Base-by-base conservation (phyloP, 768 basidiomycete species). In the Naganishia kalamii region DNA sequence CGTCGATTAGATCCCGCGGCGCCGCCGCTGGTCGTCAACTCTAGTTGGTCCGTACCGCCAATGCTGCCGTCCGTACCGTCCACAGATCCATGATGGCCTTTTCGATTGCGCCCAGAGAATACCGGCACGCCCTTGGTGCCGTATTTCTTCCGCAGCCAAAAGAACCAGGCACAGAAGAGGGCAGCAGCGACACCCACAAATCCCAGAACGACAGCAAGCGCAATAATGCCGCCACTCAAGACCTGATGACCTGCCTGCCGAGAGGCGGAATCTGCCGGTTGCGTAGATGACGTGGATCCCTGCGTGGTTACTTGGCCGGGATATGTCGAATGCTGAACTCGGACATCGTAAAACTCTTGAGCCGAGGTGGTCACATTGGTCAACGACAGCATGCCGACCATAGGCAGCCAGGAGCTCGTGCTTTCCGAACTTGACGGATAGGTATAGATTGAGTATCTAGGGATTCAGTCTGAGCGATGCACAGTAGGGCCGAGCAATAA, bases 91-190 rank as follows among this genome's bases (percentile, higher is more conserved):
- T 25, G 21, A 17, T 30, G n/a, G n/a, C 62, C 62, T 40, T 63
- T 63, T 13, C 60, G 60, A 3, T 29, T 27, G 7, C 37, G 47
- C 19, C 37, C 63, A 4, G 37, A 40, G 11, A 64, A 23, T 1
- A 72, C 70, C n/a, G 54, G 54, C 25, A 63, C 65, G 6, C 74
- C 75, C 17, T 35, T 40, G 5, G 65, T 66, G 6, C 75, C 76
- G 43, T 70, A 70, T 44, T 74, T 75, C 32, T 72, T 51, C 30
- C 75, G 69, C 7, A 73, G 70, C 73, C 74, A 77, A 67, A 77
- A 77, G 69, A 72, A 77, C 76, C 76, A 77, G 25, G 73, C 75
- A 52, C 73, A 72, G 67, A 77, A 77, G 13, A 70, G 62, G 7
- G 60, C 73, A 3, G 72, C 74, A 0, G 76, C 75, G 11, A 77